Evolutionary conservation across 805 yeast species (phyloP).

Genomic region (Lachancea mirantina): DNA sequence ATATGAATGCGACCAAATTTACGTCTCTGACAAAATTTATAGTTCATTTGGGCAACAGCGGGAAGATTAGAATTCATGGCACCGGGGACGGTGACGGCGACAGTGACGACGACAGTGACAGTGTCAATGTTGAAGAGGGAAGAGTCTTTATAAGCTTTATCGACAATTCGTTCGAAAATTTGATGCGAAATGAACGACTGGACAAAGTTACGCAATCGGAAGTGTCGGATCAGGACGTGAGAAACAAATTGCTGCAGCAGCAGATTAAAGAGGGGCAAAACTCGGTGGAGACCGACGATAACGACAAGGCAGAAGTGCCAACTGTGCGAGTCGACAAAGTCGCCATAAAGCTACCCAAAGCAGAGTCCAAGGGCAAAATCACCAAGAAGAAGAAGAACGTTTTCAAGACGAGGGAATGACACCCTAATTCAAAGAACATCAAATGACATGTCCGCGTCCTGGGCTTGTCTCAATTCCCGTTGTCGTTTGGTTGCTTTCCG

Average conservation of each 20-base stretch:
- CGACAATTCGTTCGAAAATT: constrained; percentile 46
- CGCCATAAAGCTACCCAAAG: constrained; percentile 3
- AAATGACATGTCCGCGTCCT: constrained; percentile 10
- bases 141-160: constrained; percentile 44
- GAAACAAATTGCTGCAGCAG: constrained; percentile 36
- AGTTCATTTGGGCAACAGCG: constrained; percentile 48
- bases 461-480: constrained; percentile 25
- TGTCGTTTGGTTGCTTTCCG: constrained; percentile 38
- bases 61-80: constrained; percentile 46
- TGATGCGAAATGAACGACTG: constrained; percentile 34
- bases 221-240: constrained; percentile 41
- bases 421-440: constrained; percentile 6
- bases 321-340: constrained; percentile 2
- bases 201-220: constrained; percentile 32
- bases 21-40: constrained; percentile 61
- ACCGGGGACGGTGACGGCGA: constrained; percentile 30
- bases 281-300: constrained; percentile 3
- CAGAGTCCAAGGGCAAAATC: constrained; percentile 4
- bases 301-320: constrained; percentile 1
- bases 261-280: constrained; percentile 39
- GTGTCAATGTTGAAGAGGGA: constrained; percentile 25
- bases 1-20: constrained; percentile 87
- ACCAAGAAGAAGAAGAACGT: constrained; percentile 8
- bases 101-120: constrained; percentile 28
- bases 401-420: constrained; percentile 3